Percentiles rank a stretch among this genome's conserved stretches.
Conservation (phyloP, 495 filamentous ascomycete genomes). For the Chlorociboria aeruginascens region DNA sequence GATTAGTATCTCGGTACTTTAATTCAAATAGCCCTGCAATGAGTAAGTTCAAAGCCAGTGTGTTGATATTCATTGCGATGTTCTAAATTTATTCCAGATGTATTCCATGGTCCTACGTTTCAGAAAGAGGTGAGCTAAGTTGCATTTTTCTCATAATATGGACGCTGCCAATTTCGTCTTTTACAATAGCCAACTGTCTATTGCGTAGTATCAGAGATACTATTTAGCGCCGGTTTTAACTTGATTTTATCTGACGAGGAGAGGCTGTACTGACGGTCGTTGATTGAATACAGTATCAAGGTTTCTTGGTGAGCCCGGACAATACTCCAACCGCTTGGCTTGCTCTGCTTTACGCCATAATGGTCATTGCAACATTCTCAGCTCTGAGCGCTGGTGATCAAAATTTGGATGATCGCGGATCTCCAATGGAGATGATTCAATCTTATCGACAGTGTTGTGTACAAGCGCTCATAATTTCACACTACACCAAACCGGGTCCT, state of each 20-base stretch:
- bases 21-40: slow-evolving; percentile 33
- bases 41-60: slow-evolving; percentile 7
- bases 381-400: slow-evolving; percentile 18
- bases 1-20: slow-evolving; percentile 36
- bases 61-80: not conserved
- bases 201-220: not conserved
- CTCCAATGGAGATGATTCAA: slow-evolving; percentile 9
- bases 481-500: slow-evolving; percentile 32
- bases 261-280: too few relatives aligned
- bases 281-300: slow-evolving; percentile 25
- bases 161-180: not conserved
- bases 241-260: too few relatives aligned
- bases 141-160: too few relatives aligned
- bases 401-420: slow-evolving; percentile 10
- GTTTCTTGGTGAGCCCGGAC: slow-evolving; percentile 32
- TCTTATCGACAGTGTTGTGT: slow-evolving; percentile 11
- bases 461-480: slow-evolving; percentile 31
- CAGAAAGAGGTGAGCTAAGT: slow-evolving; percentile 16
- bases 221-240: too few relatives aligned
- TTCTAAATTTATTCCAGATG: slow-evolving; percentile 1
- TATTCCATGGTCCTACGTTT: slow-evolving; percentile 34
- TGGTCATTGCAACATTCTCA: slow-evolving; percentile 28
- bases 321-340: slow-evolving; percentile 30
- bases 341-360: slow-evolving; percentile 30
- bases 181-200: not conserved